These are phyloP conservation scores for Prunus armeniaca DNA, from an alignment of 306 rosid species.

Conservation along the genomic window DNA sequence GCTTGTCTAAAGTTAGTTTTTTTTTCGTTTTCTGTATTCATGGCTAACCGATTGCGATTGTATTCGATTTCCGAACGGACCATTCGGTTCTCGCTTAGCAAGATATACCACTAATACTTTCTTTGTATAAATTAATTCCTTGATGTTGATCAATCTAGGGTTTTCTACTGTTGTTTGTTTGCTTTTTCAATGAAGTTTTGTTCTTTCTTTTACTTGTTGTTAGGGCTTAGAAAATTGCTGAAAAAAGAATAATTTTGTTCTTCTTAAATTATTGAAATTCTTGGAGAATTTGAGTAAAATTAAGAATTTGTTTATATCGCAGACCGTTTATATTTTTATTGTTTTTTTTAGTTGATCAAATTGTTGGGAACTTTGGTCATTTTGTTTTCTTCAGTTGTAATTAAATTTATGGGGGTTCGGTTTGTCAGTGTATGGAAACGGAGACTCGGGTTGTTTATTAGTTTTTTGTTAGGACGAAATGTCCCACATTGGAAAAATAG, in stretches of 20 bases:
- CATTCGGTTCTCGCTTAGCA: neutral
- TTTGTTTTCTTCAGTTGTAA: neutral
- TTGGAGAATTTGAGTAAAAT: neutral
- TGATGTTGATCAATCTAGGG: constrained; percentile 4
- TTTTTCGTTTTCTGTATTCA: neutral
- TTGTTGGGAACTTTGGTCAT: neutral
- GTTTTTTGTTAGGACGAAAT: neutral
- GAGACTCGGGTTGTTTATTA: neutral
- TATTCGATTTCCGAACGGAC: neutral
- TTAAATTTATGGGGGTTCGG: neutral
- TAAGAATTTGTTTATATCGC: neutral
- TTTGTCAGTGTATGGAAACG: neutral
- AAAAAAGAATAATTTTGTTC: neutral
- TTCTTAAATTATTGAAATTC: neutral
- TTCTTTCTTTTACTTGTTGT: neutral
- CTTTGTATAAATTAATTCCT: neutral
- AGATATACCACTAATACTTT: neutral
- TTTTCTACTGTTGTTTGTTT: neutral
- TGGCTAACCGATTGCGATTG: neutral
- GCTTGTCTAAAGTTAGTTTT: neutral
- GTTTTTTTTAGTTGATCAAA: neutral
- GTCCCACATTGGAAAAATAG: too few relatives aligned
- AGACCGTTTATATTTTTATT: neutral
- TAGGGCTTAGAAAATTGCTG: neutral
- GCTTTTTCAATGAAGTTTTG: neutral